Evolutionary conservation across 306 rosid species (phyloP).

Genomic region (Vigna nakashimae): DNA sequence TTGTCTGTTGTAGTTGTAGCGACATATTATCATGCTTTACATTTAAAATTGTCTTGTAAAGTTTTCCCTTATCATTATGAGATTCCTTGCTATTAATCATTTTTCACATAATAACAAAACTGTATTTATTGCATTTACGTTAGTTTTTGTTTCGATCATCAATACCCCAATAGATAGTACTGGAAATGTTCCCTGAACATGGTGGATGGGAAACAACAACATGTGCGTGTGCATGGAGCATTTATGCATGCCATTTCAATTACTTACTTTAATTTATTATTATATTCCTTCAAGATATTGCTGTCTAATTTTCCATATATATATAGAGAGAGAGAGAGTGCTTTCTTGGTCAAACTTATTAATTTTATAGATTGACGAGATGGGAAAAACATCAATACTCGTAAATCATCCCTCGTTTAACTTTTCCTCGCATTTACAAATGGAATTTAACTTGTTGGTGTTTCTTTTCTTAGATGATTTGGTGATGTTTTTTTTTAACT

Average conservation of each 20-base stretch:
- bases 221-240: constrained; percentile 75
- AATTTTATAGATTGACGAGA: neutral
- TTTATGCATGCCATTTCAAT: constrained; percentile 56
- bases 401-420: neutral
- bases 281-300: constrained; percentile 46
- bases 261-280: constrained; percentile 41
- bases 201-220: constrained; percentile 68
- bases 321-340: neutral
- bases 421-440: neutral
- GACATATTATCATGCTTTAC: constrained; percentile 20
- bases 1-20: constrained; percentile 46
- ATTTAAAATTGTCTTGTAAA: constrained; percentile 25
- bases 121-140: constrained; percentile 8
- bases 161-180: constrained; percentile 45
- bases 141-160: constrained; percentile 27
- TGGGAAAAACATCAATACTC: neutral
- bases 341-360: constrained; percentile 32
- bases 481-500: too few species aligned
- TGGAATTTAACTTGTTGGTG: neutral
- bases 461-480: too few species aligned
- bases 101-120: constrained; percentile 15
- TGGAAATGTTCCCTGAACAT: constrained; percentile 54
- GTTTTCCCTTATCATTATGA: constrained; percentile 20
- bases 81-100: constrained; percentile 33
- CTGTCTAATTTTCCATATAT: constrained; percentile 32